These are phyloP conservation scores for Neurospora intermedia DNA, from an alignment of 495 filamentous ascomycete species.

Conservation along the genomic window DNA sequence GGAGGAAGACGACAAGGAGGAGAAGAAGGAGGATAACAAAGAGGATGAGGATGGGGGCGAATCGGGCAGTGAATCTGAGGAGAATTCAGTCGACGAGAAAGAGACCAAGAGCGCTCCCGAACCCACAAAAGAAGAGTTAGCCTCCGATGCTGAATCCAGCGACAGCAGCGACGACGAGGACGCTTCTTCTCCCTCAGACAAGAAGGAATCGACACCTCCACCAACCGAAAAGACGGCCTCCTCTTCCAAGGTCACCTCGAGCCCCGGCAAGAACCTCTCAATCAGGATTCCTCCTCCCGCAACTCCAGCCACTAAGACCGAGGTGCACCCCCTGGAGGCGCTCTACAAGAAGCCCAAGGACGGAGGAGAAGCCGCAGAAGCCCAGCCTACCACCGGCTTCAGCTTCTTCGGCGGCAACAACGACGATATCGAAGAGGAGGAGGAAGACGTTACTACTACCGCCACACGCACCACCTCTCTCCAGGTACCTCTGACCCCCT, in stretches of 20 bases:
- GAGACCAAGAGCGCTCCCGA: constrained; percentile 19
- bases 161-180: background rate
- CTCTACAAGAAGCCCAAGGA: constrained; percentile 66
- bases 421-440: constrained; percentile 38
- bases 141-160: background rate
- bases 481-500: constrained; percentile 65
- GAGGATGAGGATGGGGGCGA: background rate
- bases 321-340: constrained; percentile 77
- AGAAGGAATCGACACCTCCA: constrained; percentile 5
- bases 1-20: background rate
- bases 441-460: constrained; percentile 28
- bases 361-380: constrained; percentile 14
- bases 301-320: constrained; percentile 40
- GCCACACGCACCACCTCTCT: background rate
- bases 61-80: constrained; percentile 4
- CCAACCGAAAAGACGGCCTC: constrained; percentile 9
- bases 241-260: constrained; percentile 24
- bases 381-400: constrained; percentile 13
- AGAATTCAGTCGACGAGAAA: constrained; percentile 7
- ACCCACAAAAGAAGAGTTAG: constrained; percentile 13
- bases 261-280: constrained; percentile 32
- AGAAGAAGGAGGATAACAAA: background rate
- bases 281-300: constrained; percentile 40
- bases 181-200: background rate
- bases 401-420: constrained; percentile 41